phyloP scores from a whole-genome alignment of 169 alveolate species.

The Cryptosporidium muris region DNA sequence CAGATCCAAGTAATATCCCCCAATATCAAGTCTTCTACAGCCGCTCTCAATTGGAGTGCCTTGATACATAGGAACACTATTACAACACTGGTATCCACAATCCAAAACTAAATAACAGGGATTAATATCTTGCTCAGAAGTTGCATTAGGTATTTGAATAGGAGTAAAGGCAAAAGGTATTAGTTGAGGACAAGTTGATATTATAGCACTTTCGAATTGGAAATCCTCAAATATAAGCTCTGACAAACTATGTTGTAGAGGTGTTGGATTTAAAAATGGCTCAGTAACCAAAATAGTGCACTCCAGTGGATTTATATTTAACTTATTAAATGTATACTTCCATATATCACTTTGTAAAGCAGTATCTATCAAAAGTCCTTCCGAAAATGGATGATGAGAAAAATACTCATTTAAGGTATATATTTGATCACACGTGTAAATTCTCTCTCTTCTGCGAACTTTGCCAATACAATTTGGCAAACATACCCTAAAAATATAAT shows the following conservation, averaged over 20 bases:
- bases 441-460: conserved; percentile 34
- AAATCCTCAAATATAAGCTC: conserved; percentile 63
- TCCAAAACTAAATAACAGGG: conserved; percentile 63
- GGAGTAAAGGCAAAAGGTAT: conserved; percentile 57
- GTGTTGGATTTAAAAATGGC: conserved; percentile 55
- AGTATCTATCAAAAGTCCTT: conserved; percentile 36
- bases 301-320: conserved; percentile 25
- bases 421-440: conserved; percentile 44
- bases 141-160: conserved; percentile 36
- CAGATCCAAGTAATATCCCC: conserved; percentile 57
- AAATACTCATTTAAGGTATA: conserved; percentile 33
- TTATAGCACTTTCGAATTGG: conserved; percentile 29
- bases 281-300: conserved; percentile 46
- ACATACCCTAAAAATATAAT: conserved; percentile 7
- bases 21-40: conserved; percentile 66
- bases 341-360: conserved; percentile 54
- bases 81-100: conserved; percentile 62
- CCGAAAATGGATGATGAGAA: conserved; percentile 60
- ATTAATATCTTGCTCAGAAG: neutral
- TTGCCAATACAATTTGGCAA: conserved; percentile 68
- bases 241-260: conserved; percentile 39
- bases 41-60: conserved; percentile 49
- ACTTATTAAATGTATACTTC: conserved; percentile 41
- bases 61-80: conserved; percentile 52
- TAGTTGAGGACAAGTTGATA: conserved; percentile 30